Base-by-base conservation (phyloP, 805 yeast genomes). In the Candida rishiriensis region DNA sequence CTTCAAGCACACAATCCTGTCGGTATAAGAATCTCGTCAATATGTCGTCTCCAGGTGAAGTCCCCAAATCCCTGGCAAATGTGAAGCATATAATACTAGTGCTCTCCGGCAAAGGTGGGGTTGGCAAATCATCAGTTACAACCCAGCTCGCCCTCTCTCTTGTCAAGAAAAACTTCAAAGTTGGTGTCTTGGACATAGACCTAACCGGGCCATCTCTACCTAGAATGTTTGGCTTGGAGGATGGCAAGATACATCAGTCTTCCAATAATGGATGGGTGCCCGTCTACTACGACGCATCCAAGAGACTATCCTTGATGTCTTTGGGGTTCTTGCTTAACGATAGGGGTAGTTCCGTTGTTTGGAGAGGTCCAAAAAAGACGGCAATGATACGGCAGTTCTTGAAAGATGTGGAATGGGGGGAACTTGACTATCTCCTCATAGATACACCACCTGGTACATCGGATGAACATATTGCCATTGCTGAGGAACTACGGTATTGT, bases 401-500 rank as follows among this genome's bases (percentile, higher is more conserved):
- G 35, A 78, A 79, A 48, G 98, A 93, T 61, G 96, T 91, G 2
- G 78, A 78, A 28, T 93, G 99, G 99, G 96, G 88, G 0, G 69
- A 75, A 26, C 79, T 88, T 44, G 80, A 83, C 55, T 91, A 86
- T 59, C 66, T 91, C 44, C 66, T 93, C 29, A 89, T 93, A 6
- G 99, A 93, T 61, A 93, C 99, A 0, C 99, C 99, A 1, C 99
- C 99, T 0, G 99, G 99, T 0, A 93, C 99, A 0, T 85, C 96
- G 0, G 99, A 93, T 64, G 99, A 93, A 62, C 99, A 93, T 62
- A 93, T 93, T 33, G 89, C 97, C 3, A 85, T 95, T 33, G 97
- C 97, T 5, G 98, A 93, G 59, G 95, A 89, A 63, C 71, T 93
- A 34, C 67, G 84, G 44, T 75, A 67, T 60, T 65, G 71, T 51